Percentiles rank a stretch among this genome's conserved stretches.
Evolutionary conservation across 1,284 basidiomycete species (phyloP).

Genomic region (Gomphus bonarii): DNA sequence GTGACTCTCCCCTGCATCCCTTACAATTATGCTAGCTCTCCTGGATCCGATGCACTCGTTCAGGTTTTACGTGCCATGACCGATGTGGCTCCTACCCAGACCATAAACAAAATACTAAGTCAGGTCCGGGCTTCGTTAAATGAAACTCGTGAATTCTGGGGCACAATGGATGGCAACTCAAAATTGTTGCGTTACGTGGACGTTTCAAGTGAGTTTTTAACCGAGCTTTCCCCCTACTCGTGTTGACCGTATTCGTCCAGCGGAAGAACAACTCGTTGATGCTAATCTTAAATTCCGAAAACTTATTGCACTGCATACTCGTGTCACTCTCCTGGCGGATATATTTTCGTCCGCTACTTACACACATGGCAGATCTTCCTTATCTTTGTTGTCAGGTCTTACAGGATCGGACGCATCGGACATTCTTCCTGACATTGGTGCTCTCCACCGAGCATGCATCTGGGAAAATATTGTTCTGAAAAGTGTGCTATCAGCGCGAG

Average conservation of each 20-base stretch:
- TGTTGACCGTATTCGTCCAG: constrained; percentile 17
- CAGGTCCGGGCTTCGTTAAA: constrained; percentile 66
- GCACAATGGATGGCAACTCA: constrained; percentile 37
- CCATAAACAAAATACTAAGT: constrained; percentile 62
- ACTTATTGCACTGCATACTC: constrained; percentile 71
- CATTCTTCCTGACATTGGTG: constrained; percentile 68
- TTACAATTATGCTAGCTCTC: constrained; percentile 79
- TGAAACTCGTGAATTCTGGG: constrained; percentile 69
- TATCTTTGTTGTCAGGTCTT: constrained; percentile 67
- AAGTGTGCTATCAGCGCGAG: constrained; percentile 40
- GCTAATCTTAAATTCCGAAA: constrained; percentile 67
- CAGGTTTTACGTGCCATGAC: constrained; percentile 84
- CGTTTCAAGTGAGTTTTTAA: constrained; percentile 30
- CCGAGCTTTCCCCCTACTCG: not conserved
- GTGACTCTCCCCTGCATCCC: constrained; percentile 83
- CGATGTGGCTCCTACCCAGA: constrained; percentile 74
- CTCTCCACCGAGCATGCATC: constrained; percentile 73
- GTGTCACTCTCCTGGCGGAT: constrained; percentile 79
- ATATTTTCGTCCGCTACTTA: constrained; percentile 82
- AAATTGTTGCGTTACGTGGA: constrained; percentile 55
- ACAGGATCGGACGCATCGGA: constrained; percentile 53
- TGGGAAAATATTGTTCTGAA: constrained; percentile 85
- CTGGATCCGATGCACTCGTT: constrained; percentile 76
- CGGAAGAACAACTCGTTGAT: constrained; percentile 33
- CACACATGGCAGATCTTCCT: constrained; percentile 70